Conservation (phyloP, 2,329 filamentous ascomycete species). For the Xylaria sp. region DNA sequence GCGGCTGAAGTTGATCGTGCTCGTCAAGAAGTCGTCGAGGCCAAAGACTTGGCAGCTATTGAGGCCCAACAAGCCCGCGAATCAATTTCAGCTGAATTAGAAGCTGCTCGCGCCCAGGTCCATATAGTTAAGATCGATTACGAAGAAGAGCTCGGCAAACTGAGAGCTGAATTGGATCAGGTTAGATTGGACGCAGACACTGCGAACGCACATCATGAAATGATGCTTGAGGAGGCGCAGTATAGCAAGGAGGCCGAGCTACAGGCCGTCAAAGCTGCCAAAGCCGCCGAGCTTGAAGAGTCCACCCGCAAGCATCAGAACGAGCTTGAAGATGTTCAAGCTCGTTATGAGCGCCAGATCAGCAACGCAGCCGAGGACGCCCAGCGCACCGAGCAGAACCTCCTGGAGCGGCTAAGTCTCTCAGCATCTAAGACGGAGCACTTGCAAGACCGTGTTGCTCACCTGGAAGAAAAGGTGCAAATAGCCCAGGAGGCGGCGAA, state of each 20-base stretch:
- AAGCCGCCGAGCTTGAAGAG: slow-evolving; percentile 43
- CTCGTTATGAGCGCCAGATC: slow-evolving; percentile 79
- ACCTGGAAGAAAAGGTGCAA: slow-evolving; percentile 90
- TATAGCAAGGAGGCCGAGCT: slow-evolving; percentile 71
- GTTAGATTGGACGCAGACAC: slow-evolving; percentile 83
- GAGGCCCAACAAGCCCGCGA: slow-evolving; percentile 85
- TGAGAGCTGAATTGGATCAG: slow-evolving; percentile 81
- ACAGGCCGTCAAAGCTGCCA: slow-evolving; percentile 58
- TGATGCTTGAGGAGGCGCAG: slow-evolving; percentile 84
- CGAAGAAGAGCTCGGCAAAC: slow-evolving; percentile 79
- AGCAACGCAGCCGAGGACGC: slow-evolving; percentile 82
- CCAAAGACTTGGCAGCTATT: slow-evolving; percentile 79
- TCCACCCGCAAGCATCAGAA: slow-evolving; percentile 69
- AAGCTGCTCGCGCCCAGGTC: slow-evolving; percentile 85
- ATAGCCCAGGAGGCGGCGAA: slow-evolving; percentile 88
- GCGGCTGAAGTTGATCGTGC: slow-evolving; percentile 58
- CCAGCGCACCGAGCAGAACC: slow-evolving; percentile 80
- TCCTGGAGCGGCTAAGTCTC: slow-evolving; percentile 82
- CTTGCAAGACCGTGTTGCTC: slow-evolving; percentile 83
- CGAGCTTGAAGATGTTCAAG: slow-evolving; percentile 78
- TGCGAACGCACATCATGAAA: slow-evolving; percentile 81
- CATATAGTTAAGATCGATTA: slow-evolving; percentile 84
- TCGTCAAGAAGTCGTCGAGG: slow-evolving; percentile 85
- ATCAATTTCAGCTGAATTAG: slow-evolving; percentile 83
- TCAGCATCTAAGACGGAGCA: slow-evolving; percentile 87